phyloP scores from a whole-genome alignment of 140 eudicot species.

The Senecio squalidus region DNA sequence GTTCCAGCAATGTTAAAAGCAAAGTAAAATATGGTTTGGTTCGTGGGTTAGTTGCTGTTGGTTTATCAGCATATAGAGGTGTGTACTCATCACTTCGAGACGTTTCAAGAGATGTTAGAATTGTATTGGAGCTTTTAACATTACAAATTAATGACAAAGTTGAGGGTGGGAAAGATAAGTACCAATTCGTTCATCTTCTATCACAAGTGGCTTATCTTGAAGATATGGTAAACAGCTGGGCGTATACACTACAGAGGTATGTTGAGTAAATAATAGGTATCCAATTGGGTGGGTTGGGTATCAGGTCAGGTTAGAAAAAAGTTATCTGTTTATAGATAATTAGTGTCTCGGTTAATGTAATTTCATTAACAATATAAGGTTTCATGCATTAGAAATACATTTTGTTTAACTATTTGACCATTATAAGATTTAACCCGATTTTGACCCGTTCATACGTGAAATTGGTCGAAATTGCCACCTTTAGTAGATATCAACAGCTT shows the following conservation, averaged over 20 bases:
- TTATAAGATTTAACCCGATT: too few species aligned
- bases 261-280: background rate
- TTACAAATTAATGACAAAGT: slow-evolving; percentile 52
- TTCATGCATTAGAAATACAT: background rate
- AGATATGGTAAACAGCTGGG: slow-evolving; percentile 88
- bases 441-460: background rate
- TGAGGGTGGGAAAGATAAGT: slow-evolving; percentile 71
- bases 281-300: background rate
- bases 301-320: background rate
- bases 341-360: background rate
- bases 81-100: slow-evolving; percentile 65
- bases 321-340: background rate
- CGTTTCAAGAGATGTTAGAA: slow-evolving; percentile 62
- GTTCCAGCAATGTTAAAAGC: slow-evolving; percentile 34
- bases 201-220: slow-evolving; percentile 92
- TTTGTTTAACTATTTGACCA: background rate
- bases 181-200: slow-evolving; percentile 45
- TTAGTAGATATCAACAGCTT: background rate
- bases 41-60: slow-evolving; percentile 81
- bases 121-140: slow-evolving; percentile 65
- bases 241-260: slow-evolving; percentile 70
- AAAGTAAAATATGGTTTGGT: slow-evolving; percentile 56
- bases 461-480: background rate
- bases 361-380: background rate
- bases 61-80: slow-evolving; percentile 86